Percentiles rank a stretch among this genome's conserved stretches.
phyloP scores from a whole-genome alignment of 331 rosid species.

The Malus hybrid region DNA sequence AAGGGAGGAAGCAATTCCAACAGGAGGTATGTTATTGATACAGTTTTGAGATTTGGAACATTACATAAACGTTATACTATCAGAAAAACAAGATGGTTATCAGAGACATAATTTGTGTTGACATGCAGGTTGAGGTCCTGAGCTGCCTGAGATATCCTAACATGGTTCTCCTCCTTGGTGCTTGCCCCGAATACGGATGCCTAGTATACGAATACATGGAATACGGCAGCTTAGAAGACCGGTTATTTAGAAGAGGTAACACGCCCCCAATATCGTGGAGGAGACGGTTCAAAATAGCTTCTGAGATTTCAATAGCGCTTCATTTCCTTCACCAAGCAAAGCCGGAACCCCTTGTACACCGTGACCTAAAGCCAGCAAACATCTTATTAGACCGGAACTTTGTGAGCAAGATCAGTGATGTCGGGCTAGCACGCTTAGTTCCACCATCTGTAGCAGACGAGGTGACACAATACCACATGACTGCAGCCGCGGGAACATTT shows the following conservation, averaged over 20 bases:
- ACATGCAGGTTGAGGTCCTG: constrained; percentile 70
- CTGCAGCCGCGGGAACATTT: constrained; percentile 94
- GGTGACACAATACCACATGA: constrained; percentile 80
- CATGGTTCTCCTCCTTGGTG: constrained; percentile 96
- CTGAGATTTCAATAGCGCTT: constrained; percentile 77
- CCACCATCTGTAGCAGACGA: constrained; percentile 66
- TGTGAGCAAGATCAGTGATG: constrained; percentile 84
- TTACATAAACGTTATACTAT: background rate
- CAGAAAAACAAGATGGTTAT: background rate
- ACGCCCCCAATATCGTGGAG: constrained; percentile 65
- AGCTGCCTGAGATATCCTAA: constrained; percentile 82
- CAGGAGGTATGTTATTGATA: constrained; percentile 56
- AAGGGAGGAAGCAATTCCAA: constrained; percentile 84
- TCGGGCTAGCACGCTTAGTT: constrained; percentile 84
- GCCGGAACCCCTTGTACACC: constrained; percentile 89
- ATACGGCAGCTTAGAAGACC: constrained; percentile 87
- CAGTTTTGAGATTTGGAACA: background rate
- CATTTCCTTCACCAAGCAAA: constrained; percentile 90
- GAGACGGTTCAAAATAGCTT: constrained; percentile 65
- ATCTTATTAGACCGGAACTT: constrained; percentile 69
- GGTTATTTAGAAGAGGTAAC: constrained; percentile 52
- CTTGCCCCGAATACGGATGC: constrained; percentile 88
- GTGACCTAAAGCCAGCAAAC: constrained; percentile 19
- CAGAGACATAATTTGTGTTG: background rate
- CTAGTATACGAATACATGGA: constrained; percentile 84